Base-by-base conservation (phyloP, 495 filamentous ascomycete genomes). In the Talaromyces wortmannii region DNA sequence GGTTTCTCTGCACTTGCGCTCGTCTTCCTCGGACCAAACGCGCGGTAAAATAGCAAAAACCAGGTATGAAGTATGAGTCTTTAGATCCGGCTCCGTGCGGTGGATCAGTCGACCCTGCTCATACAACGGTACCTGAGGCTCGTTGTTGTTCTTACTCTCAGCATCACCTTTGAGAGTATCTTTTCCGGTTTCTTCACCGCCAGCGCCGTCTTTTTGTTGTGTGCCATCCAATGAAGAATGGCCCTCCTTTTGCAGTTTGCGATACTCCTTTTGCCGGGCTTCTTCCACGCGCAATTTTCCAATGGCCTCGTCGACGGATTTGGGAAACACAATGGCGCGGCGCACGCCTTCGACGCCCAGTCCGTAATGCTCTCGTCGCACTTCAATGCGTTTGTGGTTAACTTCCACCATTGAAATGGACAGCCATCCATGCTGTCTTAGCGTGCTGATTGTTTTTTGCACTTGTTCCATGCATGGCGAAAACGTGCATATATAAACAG, bases 381-480 rank as follows among this genome's bases (percentile, higher is more conserved):
- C 86, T 58, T 96, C 90, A 31, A 97, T 74, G 2, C 84, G 83
- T 48, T 79, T 76, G 58, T 95, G 82, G 3, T 82, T 74, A 10
- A 97, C 76, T 68, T 97, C 92, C 5, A 91, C 86, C 91, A 96
- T 96, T 44, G 85, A 81, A 61, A 97, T 91, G 45, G 89, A 83
- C n/a, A 92, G 76, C 95, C 94, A 98, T 55, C 87, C 88, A 3
- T 88, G 72, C 31, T 84, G 76, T 43, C 91, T 86, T 63, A 98
- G 79, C 1, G 79, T 76, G 44, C 87, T 83, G 50, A 96, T 83
- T 0, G 95, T 97, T 40, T 82, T 80, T 31, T 87, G 87, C 7
- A 92, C 92, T 68, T 98, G 94, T 70, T 98, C 94, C 61, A 98
- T 91, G 67, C 94, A 98, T 0, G 94, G 94, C 7, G 87, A 91